Conservation (phyloP, 177 flowering plant species). For the Vitis hybrid region DNA sequence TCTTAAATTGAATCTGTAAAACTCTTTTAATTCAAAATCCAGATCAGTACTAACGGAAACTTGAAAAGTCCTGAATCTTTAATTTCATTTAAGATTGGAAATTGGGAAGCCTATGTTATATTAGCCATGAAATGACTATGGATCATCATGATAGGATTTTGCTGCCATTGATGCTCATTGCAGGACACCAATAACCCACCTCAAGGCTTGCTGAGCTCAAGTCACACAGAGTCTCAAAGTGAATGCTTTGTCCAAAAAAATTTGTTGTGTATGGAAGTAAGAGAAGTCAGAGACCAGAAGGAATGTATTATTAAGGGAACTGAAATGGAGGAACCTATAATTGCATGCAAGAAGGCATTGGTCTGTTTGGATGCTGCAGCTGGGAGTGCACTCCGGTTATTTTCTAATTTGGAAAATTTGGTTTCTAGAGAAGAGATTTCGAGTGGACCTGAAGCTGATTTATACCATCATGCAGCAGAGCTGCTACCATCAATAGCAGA, state of each 20-base stretch:
- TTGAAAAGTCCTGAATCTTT: background rate
- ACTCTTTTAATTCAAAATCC: background rate
- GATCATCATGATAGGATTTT: background rate
- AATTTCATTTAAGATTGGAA: background rate
- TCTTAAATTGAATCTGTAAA: background rate
- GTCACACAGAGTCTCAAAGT: background rate
- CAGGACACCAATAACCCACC: constrained; percentile 23
- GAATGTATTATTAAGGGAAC: constrained; percentile 11
- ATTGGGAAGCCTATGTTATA: background rate
- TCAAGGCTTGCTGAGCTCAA: constrained; percentile 3
- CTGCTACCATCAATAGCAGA: constrained; percentile 38
- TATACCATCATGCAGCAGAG: constrained; percentile 35
- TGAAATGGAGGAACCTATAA: constrained; percentile 23
- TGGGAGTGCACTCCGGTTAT: constrained; percentile 35
- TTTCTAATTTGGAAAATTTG: constrained; percentile 26
- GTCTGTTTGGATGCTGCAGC: constrained; percentile 43
- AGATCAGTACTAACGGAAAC: background rate
- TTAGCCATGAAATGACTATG: background rate
- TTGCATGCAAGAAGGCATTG: constrained; percentile 45
- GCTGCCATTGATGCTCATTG: background rate
- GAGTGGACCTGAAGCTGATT: constrained; percentile 15
- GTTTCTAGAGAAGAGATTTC: constrained; percentile 21
- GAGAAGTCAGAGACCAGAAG: constrained; percentile 10
- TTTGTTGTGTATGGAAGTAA: background rate
- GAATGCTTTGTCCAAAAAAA: constrained; percentile 6